Conservation (phyloP, 2,329 filamentous ascomycete species). For the Onygenales sp. region DNA sequence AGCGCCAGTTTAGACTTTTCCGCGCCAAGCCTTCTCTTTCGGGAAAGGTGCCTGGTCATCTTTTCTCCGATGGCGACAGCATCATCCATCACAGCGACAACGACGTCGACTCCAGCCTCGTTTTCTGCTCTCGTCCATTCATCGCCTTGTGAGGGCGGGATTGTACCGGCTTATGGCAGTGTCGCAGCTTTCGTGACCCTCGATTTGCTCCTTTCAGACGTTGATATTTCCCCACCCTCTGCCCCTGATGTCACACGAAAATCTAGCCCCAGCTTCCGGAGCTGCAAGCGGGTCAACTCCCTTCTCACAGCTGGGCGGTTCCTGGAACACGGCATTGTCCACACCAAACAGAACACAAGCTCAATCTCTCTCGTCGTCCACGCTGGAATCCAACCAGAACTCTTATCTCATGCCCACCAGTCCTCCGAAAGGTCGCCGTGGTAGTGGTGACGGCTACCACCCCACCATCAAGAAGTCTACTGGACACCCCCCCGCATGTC, state of each 20-base stretch:
- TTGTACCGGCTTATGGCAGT: neutral
- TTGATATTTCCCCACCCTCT: neutral
- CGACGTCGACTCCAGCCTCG: neutral
- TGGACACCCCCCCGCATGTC: slow-evolving; percentile 76
- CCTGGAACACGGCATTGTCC: slow-evolving; percentile 1
- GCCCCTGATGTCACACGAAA: slow-evolving; percentile 1
- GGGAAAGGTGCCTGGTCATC: neutral
- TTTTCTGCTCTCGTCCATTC: neutral
- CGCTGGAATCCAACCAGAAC: slow-evolving; percentile 47
- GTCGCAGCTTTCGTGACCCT: neutral
- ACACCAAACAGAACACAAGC: slow-evolving; percentile 1
- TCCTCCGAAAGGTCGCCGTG: slow-evolving; percentile 56
- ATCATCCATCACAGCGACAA: neutral
- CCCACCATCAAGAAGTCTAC: slow-evolving; percentile 73
- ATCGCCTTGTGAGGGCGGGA: neutral
- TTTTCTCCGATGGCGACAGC: neutral
- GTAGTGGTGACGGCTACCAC: slow-evolving; percentile 63
- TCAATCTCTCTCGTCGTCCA: slow-evolving; percentile 17
- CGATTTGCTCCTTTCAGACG: neutral
- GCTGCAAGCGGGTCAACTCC: neutral
- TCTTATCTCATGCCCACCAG: slow-evolving; percentile 89
- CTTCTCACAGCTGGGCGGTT: neutral
- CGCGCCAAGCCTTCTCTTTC: neutral
- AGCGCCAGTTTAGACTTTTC: neutral
- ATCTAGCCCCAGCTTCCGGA: neutral